Evolutionary conservation across 108 stramenopile species (phyloP), one percentile per base, ranked within the genome.

Genomic region (Epipyxis sp.): DNA sequence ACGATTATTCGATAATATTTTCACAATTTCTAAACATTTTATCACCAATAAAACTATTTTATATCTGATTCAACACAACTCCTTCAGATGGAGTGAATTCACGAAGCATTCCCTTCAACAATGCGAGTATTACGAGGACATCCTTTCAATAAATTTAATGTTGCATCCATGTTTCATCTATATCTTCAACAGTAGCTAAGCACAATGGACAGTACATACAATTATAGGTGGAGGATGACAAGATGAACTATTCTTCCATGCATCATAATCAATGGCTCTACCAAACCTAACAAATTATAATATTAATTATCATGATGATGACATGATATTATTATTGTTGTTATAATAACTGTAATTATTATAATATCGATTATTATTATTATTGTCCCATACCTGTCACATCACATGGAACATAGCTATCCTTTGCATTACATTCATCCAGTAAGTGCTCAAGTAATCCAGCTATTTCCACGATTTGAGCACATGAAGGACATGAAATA

Each of bases 391-490:
- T n/a, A n/a, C 71, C 71, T 37, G 71, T 74, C 13, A 57, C 25
- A 39, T 74, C 71, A 25, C 71, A 74, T 29, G 71, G 46, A 13
- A 74, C 71, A 42, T 54, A 74, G 44, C 27, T 74, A 32, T 37
- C 32, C 71, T 74, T 74, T 6, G 44, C 46, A 46, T 83, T 68
- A 68, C 86, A 86, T 68, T 86, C 86, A 0, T 80, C 80, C 77
- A 86, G 40, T 37, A 85, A 74, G 43, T 86, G 86, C 41, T 86
- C 86, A 1, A 84, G 59, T 40, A 86, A 79, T 27, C 82, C 82
- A 20, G 79, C 76, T 59, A 86, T 85, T 78, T 86, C 86, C 45
- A 86, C 84, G 37, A 86, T 84, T 79, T 84, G 68, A 10, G 62
- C 77, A 40, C 85, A 86, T 44, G 84, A 83, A 16, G 40, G 43